Conservation (phyloP, 352 stramenopile genomes). For the Phytophthora colocasiae region DNA sequence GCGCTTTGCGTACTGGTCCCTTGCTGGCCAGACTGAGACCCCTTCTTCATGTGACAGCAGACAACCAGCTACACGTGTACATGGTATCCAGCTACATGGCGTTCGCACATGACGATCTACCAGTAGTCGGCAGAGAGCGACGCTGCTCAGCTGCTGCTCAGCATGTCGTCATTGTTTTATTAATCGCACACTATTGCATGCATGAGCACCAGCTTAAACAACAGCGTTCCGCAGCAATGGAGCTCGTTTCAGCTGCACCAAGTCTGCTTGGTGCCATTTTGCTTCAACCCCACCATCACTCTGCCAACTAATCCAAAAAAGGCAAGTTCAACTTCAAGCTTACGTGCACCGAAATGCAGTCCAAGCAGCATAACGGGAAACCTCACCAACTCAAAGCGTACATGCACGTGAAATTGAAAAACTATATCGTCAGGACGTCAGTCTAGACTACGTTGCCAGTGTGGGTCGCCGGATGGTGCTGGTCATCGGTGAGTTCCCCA, state of each 20-base stretch:
- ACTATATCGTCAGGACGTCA: conserved; percentile 1
- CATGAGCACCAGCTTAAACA: neutral
- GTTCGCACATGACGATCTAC: neutral
- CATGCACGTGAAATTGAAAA: conserved; percentile 9
- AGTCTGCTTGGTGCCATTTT: conserved; percentile 12
- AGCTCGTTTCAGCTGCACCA: conserved; percentile 1
- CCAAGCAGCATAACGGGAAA: neutral
- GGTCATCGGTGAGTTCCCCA: conserved; percentile 17
- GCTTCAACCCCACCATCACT: conserved; percentile 37
- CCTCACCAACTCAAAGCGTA: neutral
- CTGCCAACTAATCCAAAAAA: conserved; percentile 8
- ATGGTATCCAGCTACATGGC: neutral
- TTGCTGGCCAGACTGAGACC: conserved; percentile 1
- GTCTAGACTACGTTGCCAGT: conserved; percentile 17
- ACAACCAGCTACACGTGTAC: neutral
- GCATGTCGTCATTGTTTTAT: neutral
- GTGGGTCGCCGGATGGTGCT: conserved; percentile 25
- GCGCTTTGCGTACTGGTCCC: too few relatives aligned
- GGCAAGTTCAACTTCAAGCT: conserved; percentile 8
- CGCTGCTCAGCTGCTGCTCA: too few relatives aligned
- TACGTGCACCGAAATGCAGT: conserved; percentile 10
- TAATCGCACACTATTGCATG: neutral
- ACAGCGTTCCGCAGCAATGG: conserved; percentile 3
- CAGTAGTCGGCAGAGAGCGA: too few relatives aligned
- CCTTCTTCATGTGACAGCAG: conserved; percentile 1